A percentile compares a stretch with the other conserved stretches of the same genome.
phyloP scores from a whole-genome alignment of 176 grass and related monocot genomes.

The Oryza officinalis region DNA sequence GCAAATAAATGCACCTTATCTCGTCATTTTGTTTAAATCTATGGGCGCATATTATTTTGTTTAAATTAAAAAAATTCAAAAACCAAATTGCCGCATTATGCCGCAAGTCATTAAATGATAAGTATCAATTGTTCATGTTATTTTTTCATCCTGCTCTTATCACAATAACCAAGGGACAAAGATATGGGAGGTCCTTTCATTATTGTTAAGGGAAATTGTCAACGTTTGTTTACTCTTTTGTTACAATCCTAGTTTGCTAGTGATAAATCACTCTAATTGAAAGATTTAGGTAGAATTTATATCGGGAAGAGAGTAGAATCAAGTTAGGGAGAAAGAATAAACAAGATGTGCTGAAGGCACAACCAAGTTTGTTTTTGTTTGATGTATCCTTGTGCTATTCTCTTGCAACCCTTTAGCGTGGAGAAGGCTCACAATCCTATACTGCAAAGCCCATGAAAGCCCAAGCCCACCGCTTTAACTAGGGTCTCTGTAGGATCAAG shows the following conservation, averaged over 20 bases:
- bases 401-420: no score
- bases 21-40: neutral
- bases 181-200: neutral
- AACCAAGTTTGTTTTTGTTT: no score
- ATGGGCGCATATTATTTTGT: neutral
- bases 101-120: neutral
- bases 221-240: neutral
- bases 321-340: no score
- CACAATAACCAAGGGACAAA: neutral
- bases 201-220: no score
- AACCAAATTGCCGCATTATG: neutral
- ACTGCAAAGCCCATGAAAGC: no score
- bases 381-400: no score
- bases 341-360: no score
- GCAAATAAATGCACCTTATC: neutral
- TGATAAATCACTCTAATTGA: neutral
- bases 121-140: neutral
- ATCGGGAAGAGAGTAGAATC: no score
- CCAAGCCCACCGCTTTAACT: no score
- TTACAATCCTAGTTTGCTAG: neutral
- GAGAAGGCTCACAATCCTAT: no score
- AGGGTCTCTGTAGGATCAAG: no score
- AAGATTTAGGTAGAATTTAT: neutral
- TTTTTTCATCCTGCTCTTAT: neutral
- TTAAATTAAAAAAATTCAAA: neutral